phyloP scores from a whole-genome alignment of 345 rosid species.

The Eucalyptus erythrocorys region DNA sequence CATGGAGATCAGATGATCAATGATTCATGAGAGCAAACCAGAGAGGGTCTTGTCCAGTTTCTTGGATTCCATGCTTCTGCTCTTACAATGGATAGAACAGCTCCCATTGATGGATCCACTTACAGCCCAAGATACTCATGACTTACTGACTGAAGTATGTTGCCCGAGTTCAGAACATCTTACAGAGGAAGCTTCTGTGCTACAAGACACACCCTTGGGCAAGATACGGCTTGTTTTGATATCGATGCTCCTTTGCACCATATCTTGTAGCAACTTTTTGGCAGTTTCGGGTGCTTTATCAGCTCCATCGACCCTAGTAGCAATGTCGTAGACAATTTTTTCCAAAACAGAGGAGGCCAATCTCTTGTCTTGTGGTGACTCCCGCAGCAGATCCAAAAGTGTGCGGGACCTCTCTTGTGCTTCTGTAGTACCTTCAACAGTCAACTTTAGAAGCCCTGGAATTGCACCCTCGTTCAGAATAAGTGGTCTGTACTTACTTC shows the following conservation, averaged over 20 bases:
- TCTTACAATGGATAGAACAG: background rate
- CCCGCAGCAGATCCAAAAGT: conserved; percentile 61
- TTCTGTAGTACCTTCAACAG: conserved; percentile 51
- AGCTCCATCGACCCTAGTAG: conserved; percentile 42
- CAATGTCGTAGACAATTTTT: conserved; percentile 52
- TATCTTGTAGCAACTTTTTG: conserved; percentile 50
- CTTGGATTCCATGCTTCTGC: background rate
- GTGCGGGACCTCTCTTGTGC: conserved; percentile 57
- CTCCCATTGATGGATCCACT: background rate
- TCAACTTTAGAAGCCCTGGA: conserved; percentile 60
- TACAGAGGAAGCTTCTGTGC: background rate
- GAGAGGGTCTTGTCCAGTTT: background rate
- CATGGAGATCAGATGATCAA: background rate
- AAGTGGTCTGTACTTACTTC: conserved; percentile 48
- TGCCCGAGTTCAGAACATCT: background rate
- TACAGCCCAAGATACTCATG: background rate
- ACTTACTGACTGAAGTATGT: background rate
- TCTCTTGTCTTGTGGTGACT: conserved; percentile 42
- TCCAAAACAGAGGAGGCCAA: conserved; percentile 40
- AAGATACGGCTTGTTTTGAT: background rate
- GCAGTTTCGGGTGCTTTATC: conserved; percentile 60
- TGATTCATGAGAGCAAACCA: background rate
- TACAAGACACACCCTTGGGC: background rate
- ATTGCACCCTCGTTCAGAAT: conserved; percentile 74
- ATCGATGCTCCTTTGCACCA: conserved; percentile 71